Percentiles rank a stretch among this genome's conserved stretches.
These are phyloP conservation scores for Lactarius trivialis DNA, from an alignment of 768 basidiomycete species.

Conservation along the genomic window DNA sequence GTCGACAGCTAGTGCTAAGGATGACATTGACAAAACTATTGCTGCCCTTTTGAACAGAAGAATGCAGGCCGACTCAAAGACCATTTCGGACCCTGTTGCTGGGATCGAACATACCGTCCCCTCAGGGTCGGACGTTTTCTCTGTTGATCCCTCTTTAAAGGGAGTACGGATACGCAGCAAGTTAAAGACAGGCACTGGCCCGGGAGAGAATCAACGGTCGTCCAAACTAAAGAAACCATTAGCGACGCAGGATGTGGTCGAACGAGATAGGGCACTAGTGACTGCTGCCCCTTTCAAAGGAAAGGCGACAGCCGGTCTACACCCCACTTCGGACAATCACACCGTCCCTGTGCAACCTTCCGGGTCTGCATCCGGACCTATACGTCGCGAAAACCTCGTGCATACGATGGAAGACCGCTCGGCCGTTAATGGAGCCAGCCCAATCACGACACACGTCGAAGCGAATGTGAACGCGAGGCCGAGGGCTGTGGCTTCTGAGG, in stretches of 20 bases:
- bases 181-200: neutral
- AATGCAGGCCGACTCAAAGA: neutral
- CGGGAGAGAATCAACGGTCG: neutral
- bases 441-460: neutral
- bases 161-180: neutral
- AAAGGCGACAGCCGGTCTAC: neutral
- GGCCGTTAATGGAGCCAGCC: neutral
- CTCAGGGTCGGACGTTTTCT: neutral
- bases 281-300: neutral
- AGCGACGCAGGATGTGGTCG: neutral
- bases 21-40: slow-evolving; percentile 18
- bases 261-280: neutral
- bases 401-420: slow-evolving; percentile 4
- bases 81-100: neutral
- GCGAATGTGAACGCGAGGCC: slow-evolving; percentile 8
- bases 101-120: neutral
- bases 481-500: neutral
- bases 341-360: neutral
- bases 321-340: neutral
- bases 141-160: neutral
- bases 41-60: slow-evolving; percentile 9
- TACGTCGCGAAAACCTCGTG: neutral
- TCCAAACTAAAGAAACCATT: neutral
- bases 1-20: neutral
- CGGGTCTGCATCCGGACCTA: neutral